phyloP scores from a whole-genome alignment of 2,329 filamentous ascomycete species.

The Neurospora sp. region DNA sequence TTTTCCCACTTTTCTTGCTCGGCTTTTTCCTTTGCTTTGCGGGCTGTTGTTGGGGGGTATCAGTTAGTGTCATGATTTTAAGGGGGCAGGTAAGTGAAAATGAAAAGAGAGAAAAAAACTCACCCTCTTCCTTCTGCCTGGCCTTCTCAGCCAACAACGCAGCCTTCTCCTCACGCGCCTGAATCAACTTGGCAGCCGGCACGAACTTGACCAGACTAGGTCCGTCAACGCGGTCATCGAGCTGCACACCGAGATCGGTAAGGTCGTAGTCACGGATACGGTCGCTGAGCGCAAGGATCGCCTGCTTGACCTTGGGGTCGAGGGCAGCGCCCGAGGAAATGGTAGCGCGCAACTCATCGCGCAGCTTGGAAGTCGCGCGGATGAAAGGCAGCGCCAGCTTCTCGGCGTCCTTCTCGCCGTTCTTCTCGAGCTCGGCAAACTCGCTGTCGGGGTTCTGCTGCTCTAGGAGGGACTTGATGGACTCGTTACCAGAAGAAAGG shows the following conservation, averaged over 20 bases:
- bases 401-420: conserved; percentile 41
- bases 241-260: conserved; percentile 74
- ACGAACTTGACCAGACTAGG: conserved; percentile 66
- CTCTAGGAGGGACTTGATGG: conserved; percentile 32
- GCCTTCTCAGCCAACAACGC: conserved; percentile 52
- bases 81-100: neutral
- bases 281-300: conserved; percentile 69
- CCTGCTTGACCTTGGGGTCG: conserved; percentile 47
- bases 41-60: conserved; percentile 8
- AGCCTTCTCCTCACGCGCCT: conserved; percentile 49
- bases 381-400: conserved; percentile 46
- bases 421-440: conserved; percentile 34
- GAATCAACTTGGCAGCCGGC: conserved; percentile 42
- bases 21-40: conserved; percentile 37
- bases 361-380: conserved; percentile 43
- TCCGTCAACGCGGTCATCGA: conserved; percentile 66
- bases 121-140: conserved; percentile 44
- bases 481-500: conserved; percentile 34
- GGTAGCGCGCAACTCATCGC: conserved; percentile 52
- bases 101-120: conserved; percentile 5
- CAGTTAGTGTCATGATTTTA: neutral
- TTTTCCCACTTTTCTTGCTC: conserved; percentile 42
- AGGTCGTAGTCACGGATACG: conserved; percentile 71
- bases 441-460: conserved; percentile 32
- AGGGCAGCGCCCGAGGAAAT: conserved; percentile 32